Conservation (phyloP, 139 green algal species). For the Chlorella sp. region DNA sequence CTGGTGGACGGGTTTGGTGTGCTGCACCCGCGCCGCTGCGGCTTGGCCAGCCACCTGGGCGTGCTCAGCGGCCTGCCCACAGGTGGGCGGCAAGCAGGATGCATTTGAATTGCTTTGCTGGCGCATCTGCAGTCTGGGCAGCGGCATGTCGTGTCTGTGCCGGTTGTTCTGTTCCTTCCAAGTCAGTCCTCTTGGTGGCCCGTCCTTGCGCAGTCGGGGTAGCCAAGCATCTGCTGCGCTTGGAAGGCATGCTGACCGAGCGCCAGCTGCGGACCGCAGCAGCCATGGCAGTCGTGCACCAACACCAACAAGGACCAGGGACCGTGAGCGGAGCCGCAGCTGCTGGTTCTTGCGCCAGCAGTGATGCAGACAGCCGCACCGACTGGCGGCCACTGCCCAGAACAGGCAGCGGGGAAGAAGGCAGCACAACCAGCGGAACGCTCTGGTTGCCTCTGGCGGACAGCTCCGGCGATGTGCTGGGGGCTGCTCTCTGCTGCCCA, state of each 20-base stretch:
- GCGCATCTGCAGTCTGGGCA: not conserved
- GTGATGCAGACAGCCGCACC: not conserved
- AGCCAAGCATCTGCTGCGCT: constrained; percentile 2
- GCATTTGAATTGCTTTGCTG: not conserved
- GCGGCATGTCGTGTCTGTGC: too few relatives aligned
- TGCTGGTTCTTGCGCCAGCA: not conserved
- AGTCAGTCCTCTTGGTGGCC: not conserved
- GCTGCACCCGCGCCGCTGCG: constrained; percentile 66
- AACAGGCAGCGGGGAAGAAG: too few relatives aligned
- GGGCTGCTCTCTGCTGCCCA: constrained; percentile 47
- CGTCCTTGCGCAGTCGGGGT: constrained; percentile 6
- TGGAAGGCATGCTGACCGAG: not conserved
- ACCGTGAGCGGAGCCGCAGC: not conserved
- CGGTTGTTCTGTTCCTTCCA: too few relatives aligned
- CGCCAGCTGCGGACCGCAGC: not conserved
- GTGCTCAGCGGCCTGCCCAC: constrained; percentile 60
- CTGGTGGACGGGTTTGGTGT: constrained; percentile 74
- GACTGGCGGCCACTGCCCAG: not conserved
- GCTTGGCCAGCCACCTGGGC: constrained; percentile 70
- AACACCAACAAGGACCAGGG: too few relatives aligned
- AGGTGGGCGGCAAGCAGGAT: constrained; percentile 48
- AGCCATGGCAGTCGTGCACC: not conserved
- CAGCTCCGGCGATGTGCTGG: constrained; percentile 26
- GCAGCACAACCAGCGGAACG: not conserved
- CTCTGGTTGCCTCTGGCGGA: constrained; percentile 2